Evolutionary conservation across 306 rosid genomes (phyloP).

Genomic region (Fagus sylvatica): DNA sequence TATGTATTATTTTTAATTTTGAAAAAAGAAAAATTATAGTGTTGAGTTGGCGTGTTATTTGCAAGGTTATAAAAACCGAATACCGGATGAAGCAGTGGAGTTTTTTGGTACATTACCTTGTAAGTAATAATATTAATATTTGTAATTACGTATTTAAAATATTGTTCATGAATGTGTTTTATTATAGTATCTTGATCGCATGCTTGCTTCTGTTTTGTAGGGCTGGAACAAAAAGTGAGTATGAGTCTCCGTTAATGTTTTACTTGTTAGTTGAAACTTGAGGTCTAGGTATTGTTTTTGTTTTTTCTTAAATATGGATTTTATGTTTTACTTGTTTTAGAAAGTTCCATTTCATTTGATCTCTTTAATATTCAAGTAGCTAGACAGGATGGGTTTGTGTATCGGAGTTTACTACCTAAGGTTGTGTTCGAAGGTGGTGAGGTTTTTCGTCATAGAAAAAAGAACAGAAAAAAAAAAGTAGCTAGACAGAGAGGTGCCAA

Average conservation of each 20-base stretch:
- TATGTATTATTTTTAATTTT: too few species aligned
- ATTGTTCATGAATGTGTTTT: background rate
- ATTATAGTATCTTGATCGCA: background rate
- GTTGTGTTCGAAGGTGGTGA: too few species aligned
- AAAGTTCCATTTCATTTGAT: background rate
- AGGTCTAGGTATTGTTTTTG: background rate
- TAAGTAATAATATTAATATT: constrained; percentile 25
- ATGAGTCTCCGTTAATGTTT: background rate
- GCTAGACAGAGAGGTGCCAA: too few species aligned
- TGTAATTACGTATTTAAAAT: background rate
- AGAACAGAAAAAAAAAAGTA: too few species aligned
- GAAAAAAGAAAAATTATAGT: too few species aligned
- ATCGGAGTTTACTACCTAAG: too few species aligned
- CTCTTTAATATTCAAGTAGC: background rate
- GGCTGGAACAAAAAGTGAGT: constrained; percentile 88
- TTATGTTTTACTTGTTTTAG: background rate
- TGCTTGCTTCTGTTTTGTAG: constrained; percentile 42
- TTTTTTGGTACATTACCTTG: constrained; percentile 72
- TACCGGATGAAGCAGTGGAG: constrained; percentile 39
- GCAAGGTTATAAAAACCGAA: constrained; percentile 50
- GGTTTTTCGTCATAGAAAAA: too few species aligned
- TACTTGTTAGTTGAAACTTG: constrained; percentile 1
- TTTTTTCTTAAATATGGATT: background rate
- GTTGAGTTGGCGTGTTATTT: constrained; percentile 8
- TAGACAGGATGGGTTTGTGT: too few species aligned